A percentile compares a stretch with the other conserved stretches of the same genome.
Evolutionary conservation across 2,329 filamentous ascomycete genomes (phyloP).

Genomic region (Ceratocystis colombiana): DNA sequence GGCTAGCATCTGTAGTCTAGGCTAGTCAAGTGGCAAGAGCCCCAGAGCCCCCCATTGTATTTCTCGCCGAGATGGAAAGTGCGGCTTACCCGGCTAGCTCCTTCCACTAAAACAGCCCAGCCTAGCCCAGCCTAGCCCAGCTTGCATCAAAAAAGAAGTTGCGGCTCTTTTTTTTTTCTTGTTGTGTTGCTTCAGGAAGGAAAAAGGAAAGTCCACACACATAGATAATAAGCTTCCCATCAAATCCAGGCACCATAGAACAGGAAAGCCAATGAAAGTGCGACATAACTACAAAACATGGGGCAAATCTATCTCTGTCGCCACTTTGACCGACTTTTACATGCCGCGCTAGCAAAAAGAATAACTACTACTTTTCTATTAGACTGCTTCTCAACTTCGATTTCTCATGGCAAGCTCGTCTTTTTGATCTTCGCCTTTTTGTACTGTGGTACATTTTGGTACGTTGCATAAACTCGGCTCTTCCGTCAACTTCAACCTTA

Average conservation of each 20-base stretch:
- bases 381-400: neutral
- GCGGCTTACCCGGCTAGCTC: conserved; percentile 1
- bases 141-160: neutral
- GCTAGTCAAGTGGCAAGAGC: too few relatives aligned
- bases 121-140: neutral
- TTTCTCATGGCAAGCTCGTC: neutral
- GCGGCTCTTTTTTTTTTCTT: neutral
- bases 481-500: conserved; percentile 1
- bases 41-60: too few relatives aligned
- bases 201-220: neutral
- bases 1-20: too few relatives aligned
- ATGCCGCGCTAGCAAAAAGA: neutral
- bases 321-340: neutral
- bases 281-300: neutral
- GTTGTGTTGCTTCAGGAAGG: neutral
- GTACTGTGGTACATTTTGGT: neutral
- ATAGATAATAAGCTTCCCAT: neutral
- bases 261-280: neutral
- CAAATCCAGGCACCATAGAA: neutral
- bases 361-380: neutral
- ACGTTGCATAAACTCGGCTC: conserved; percentile 1
- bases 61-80: too few relatives aligned
- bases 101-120: neutral
- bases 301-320: neutral
- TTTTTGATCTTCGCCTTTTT: neutral